Percentiles rank a stretch among this genome's conserved stretches.
Evolutionary conservation across 345 rosid genomes (phyloP).

Genomic region (Salix koriyanagi): DNA sequence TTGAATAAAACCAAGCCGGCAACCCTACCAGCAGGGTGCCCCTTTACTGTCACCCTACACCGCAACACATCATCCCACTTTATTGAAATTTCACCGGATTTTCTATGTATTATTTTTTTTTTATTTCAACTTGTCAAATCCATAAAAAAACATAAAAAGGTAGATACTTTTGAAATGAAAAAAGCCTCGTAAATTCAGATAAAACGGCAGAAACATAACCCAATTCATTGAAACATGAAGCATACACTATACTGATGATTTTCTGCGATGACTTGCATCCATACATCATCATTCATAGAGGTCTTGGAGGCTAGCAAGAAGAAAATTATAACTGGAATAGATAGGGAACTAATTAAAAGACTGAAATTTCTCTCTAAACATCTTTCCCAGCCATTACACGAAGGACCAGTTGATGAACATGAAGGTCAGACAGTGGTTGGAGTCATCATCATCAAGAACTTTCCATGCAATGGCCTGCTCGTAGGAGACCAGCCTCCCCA

Average conservation of each 20-base stretch:
- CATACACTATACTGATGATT: neutral
- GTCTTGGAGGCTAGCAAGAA: neutral
- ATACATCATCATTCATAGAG: neutral
- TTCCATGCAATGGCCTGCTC: slow-evolving; percentile 95
- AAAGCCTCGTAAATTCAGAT: too few relatives aligned
- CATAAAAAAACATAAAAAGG: neutral
- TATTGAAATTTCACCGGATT: slow-evolving; percentile 10
- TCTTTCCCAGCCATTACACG: slow-evolving; percentile 34
- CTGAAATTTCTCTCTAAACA: neutral
- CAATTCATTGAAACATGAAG: slow-evolving; percentile 2
- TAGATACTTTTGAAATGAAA: too few relatives aligned
- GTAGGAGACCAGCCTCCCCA: slow-evolving; percentile 88
- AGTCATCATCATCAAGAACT: slow-evolving; percentile 82
- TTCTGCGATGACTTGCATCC: neutral
- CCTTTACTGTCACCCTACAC: neutral
- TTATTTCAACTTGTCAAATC: too few relatives aligned
- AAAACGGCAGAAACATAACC: neutral
- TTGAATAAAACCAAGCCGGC: neutral
- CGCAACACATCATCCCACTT: neutral
- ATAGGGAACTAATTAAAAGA: neutral
- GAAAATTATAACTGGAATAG: slow-evolving; percentile 1
- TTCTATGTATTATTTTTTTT: too few relatives aligned
- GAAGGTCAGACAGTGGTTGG: slow-evolving; percentile 83
- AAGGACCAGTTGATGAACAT: slow-evolving; percentile 97
- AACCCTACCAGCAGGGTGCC: slow-evolving; percentile 10